A percentile compares a stretch with the other conserved stretches of the same genome.
phyloP scores from a whole-genome alignment of 1,139 yeast species.

The Blastobotrys capitulatus region DNA sequence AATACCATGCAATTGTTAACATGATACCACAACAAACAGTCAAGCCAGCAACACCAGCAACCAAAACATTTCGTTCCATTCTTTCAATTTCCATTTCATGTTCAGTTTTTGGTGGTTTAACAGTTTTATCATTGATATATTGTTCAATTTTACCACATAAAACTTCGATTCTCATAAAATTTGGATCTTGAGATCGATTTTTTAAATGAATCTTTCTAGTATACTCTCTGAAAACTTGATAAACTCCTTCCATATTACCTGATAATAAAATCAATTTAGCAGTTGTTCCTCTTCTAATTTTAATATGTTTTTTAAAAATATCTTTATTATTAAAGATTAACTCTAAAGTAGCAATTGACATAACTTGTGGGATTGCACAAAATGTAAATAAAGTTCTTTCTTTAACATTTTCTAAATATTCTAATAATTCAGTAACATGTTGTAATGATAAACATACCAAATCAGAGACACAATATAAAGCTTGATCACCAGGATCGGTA shows the following conservation, averaged over 20 bases:
- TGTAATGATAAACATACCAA: constrained; percentile 72
- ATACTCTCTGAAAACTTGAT: constrained; percentile 66
- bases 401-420: constrained; percentile 66
- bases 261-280: constrained; percentile 68
- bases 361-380: constrained; percentile 97
- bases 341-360: constrained; percentile 95
- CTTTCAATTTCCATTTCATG: constrained; percentile 16
- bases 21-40: constrained; percentile 21
- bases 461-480: constrained; percentile 70
- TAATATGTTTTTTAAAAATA: constrained; percentile 67
- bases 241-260: constrained; percentile 72
- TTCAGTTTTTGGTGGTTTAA: constrained; percentile 16
- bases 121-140: constrained; percentile 53
- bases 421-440: constrained; percentile 73
- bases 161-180: constrained; percentile 77
- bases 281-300: constrained; percentile 91
- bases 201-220: constrained; percentile 72
- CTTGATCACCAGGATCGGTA: constrained; percentile 49
- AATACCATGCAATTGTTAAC: constrained; percentile 25
- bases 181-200: constrained; percentile 77
- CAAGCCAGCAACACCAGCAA: constrained; percentile 21
- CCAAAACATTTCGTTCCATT: constrained; percentile 17
- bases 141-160: constrained; percentile 85
- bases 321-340: constrained; percentile 75
- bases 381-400: constrained; percentile 85